phyloP scores from a whole-genome alignment of 2,329 filamentous ascomycete species.

The Neonectria hederae region DNA sequence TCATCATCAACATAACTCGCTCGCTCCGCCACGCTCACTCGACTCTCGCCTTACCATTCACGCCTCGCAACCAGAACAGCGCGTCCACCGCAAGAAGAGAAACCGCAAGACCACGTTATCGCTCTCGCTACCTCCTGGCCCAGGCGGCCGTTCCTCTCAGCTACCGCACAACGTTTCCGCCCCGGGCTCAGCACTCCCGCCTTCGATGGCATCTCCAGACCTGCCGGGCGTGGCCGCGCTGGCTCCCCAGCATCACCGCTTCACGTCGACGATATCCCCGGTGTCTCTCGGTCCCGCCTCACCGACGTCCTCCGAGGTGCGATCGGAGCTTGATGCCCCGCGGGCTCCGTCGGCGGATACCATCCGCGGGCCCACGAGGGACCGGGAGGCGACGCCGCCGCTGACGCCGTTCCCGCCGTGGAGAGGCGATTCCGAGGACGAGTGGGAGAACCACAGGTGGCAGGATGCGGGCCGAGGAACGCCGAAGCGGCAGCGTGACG shows the following conservation, averaged over 20 bases:
- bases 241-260: not conserved
- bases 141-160: not conserved
- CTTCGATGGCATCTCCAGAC: not conserved
- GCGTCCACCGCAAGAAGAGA: not conserved
- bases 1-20: not conserved
- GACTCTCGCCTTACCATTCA: not conserved
- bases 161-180: not conserved
- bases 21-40: not conserved
- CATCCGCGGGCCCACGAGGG: constrained; percentile 26
- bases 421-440: constrained; percentile 31
- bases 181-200: not conserved
- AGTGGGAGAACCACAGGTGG: constrained; percentile 27
- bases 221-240: not conserved
- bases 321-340: not conserved
- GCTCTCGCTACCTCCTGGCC: not conserved
- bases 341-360: constrained; percentile 34
- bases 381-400: constrained; percentile 28
- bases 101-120: not conserved
- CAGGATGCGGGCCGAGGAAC: not conserved
- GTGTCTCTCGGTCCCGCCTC: not conserved
- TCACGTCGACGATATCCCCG: not conserved
- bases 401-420: constrained; percentile 44
- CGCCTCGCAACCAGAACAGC: not conserved
- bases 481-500: constrained; percentile 16
- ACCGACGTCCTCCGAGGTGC: not conserved